A percentile compares a stretch with the other conserved stretches of the same genome.
Evolutionary conservation across 2,329 filamentous ascomycete genomes (phyloP).

Genomic region (Byssoonygena ceratinophila): DNA sequence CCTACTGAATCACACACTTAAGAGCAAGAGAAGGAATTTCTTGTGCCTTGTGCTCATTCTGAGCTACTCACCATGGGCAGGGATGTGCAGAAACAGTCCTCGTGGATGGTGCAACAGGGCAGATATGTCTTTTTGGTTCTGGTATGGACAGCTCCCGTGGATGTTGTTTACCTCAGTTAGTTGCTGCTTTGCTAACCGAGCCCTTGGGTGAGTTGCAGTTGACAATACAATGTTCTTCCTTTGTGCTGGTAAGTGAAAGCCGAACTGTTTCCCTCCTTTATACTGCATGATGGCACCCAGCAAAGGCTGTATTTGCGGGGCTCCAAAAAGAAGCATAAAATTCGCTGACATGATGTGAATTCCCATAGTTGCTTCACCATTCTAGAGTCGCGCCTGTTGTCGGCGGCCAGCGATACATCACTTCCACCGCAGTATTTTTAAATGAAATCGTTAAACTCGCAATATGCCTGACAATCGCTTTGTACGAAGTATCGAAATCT

Average conservation of each 20-base stretch:
- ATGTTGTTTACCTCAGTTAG: background rate
- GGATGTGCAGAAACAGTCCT: conserved; percentile 17
- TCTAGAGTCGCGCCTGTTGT: conserved; percentile 82
- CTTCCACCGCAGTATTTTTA: conserved; percentile 86
- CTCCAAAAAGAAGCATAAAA: background rate
- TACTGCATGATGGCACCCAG: too few relatives aligned
- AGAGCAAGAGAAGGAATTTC: background rate
- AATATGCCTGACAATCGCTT: conserved; percentile 72
- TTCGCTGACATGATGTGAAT: conserved; percentile 5
- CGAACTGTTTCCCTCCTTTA: background rate
- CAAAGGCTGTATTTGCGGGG: too few relatives aligned
- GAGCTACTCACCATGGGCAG: conserved; percentile 9
- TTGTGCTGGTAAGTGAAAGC: conserved; percentile 32
- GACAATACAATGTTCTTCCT: conserved; percentile 35
- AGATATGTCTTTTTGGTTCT: conserved; percentile 31
- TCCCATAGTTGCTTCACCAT: conserved; percentile 72
- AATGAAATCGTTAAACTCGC: conserved; percentile 86
- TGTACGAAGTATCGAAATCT: conserved; percentile 74
- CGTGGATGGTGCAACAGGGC: conserved; percentile 26
- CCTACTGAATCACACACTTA: background rate
- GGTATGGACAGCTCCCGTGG: conserved; percentile 24
- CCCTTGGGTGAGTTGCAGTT: conserved; percentile 24
- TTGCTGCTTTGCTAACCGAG: background rate
- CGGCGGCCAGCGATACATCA: conserved; percentile 77
- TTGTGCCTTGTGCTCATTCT: background rate